Base-by-base conservation (phyloP, 768 basidiomycete species). In the Pisolithus orientalis region DNA sequence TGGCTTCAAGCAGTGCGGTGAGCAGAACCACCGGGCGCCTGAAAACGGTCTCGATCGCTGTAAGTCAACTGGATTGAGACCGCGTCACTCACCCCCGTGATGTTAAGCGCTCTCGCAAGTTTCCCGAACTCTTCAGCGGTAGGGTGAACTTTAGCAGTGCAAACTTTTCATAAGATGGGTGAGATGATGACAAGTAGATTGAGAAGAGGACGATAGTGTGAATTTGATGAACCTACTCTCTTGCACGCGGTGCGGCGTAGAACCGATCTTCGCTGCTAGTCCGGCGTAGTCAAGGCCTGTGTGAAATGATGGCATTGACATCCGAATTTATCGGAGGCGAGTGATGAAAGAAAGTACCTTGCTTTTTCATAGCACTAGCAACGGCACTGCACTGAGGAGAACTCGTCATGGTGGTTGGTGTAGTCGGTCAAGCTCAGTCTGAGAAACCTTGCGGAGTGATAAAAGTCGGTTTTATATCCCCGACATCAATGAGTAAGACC, bases 361-460 rank as follows among this genome's bases (percentile, higher is more conserved):
- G 70, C 59, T 62, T 69, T 1, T 59, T 48, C 70, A 79, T 73
- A 11, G 83, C 84, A 28, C 68, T 69, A 57, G 70, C 71, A 59
- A 88, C 71, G 44, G 83, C 84, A 58, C 74, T 58, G 67, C 86
- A 87, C 62, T 75, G 76, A 9, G 78, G 78, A 68, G 75, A 71
- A 50, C 77, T 70, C 45, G 78, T 68, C 77, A 78, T 82, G 51
- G 53, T 65, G 39, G 47, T 45, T 9, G 2, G 24, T 27, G 14
- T 45, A 13, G 14, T 45, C 1, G 27, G 44, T 29, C 13, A 25
- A 14, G 28, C 10, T 10, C 6, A n/a, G 44, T 6, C 10, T 24
- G 40, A 4, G 40, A 42, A 21, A 17, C 4, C 40, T 24, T 21
- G 21, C 21, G 42, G 48, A 24, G 24, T 42, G 17, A 21, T 21